These are phyloP conservation scores for Coemansia sp. DNA, from an alignment of 192 early-diverging fungal species.

Conservation along the genomic window DNA sequence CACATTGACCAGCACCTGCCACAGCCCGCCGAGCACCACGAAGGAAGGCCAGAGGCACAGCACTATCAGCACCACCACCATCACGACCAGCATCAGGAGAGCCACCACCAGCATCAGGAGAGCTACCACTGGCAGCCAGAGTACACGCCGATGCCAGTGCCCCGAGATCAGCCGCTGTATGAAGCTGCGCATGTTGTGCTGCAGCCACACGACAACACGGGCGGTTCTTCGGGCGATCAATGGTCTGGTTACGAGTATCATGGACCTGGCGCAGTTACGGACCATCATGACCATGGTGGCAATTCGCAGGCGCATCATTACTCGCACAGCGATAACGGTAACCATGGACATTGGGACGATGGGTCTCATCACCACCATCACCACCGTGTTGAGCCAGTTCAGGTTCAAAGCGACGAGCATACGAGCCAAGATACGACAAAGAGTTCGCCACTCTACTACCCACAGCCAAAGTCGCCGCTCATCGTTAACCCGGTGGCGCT, in stretches of 20 bases:
- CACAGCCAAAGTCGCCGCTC: slow-evolving; percentile 43
- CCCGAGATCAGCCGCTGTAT: slow-evolving; percentile 25
- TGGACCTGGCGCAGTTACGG: too few species aligned
- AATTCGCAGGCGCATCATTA: not conserved
- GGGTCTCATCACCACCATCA: too few species aligned
- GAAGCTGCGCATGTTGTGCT: slow-evolving; percentile 47
- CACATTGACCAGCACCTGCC: slow-evolving; percentile 25
- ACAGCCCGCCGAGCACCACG: not conserved
- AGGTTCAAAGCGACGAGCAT: not conserved
- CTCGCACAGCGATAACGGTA: too few species aligned
- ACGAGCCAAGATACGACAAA: slow-evolving; percentile 12
- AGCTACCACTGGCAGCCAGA: slow-evolving; percentile 2
- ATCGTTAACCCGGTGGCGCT: slow-evolving; percentile 49
- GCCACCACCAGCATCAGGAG: slow-evolving; percentile 1
- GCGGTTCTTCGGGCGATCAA: not conserved
- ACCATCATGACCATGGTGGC: too few species aligned
- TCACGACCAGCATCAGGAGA: not conserved
- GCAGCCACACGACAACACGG: slow-evolving; percentile 2
- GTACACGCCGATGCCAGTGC: slow-evolving; percentile 21
- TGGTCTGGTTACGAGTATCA: not conserved
- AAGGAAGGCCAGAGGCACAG: not conserved
- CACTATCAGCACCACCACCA: not conserved
- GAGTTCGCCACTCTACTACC: slow-evolving; percentile 38
- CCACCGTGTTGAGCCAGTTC: too few species aligned
- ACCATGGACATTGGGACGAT: too few species aligned